Conservation (phyloP, 176 grass and related monocot genomes). For the Ananas comosus region DNA sequence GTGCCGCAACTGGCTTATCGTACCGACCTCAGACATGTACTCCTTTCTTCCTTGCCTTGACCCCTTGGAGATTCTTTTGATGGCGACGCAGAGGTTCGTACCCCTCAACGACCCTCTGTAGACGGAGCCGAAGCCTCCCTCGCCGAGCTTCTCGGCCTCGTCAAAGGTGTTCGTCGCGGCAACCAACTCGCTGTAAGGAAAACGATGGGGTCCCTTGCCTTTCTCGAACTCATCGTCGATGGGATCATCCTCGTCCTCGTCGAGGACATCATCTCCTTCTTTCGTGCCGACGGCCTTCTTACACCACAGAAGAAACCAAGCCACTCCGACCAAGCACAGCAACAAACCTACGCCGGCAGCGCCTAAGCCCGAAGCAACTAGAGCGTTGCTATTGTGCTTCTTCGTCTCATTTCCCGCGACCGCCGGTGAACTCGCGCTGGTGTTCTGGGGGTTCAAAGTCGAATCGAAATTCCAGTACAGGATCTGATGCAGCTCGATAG, state of each 20-base stretch:
- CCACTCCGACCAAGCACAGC: neutral
- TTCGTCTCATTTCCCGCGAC: too few species aligned
- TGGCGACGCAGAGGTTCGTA: conserved; percentile 29
- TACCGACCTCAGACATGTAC: conserved; percentile 44
- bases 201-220: too few species aligned
- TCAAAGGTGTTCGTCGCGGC: too few species aligned
- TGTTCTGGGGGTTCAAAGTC: conserved; percentile 21
- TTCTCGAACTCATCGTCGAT: too few species aligned
- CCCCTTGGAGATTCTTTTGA: conserved; percentile 40
- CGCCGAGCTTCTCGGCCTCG: conserved; percentile 17
- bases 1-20: conserved; percentile 48
- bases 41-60: conserved; percentile 38
- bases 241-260: neutral
- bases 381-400: neutral
- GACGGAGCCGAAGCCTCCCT: conserved; percentile 59
- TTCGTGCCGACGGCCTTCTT: neutral
- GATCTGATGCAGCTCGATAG: conserved; percentile 20
- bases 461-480: conserved; percentile 48
- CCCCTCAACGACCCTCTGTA: conserved; percentile 34
- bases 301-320: neutral
- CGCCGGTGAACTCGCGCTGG: neutral
- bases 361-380: neutral
- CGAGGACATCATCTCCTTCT: conserved; percentile 7
- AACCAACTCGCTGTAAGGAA: too few species aligned
- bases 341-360: neutral